Conservation (phyloP, 345 rosid genomes). For the Dipteronia sinensis region DNA sequence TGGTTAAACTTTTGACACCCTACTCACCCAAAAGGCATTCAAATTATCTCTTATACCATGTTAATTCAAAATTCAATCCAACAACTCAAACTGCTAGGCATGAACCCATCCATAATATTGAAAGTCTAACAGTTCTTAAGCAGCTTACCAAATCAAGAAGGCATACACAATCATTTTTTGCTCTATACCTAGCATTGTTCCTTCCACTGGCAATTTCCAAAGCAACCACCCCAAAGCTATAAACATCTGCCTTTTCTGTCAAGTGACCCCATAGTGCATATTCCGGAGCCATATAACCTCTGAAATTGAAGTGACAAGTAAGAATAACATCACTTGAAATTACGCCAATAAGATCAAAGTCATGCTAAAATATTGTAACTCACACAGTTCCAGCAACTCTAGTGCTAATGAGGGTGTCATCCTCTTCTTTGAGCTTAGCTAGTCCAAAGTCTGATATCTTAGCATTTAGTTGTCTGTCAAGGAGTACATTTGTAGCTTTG, state of each 20-base stretch:
- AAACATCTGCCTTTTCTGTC: slow-evolving; percentile 43
- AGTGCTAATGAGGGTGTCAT: slow-evolving; percentile 57
- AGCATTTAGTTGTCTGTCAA: slow-evolving; percentile 50
- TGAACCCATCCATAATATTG: too few relatives aligned
- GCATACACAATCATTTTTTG: slow-evolving; percentile 18
- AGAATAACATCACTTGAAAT: not conserved
- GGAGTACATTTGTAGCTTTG: slow-evolving; percentile 58
- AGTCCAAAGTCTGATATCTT: slow-evolving; percentile 68
- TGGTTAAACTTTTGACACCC: not conserved
- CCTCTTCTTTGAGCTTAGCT: slow-evolving; percentile 54
- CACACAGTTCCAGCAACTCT: slow-evolving; percentile 71
- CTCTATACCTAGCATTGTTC: slow-evolving; percentile 25
- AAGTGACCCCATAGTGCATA: slow-evolving; percentile 44
- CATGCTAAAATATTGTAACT: slow-evolving; percentile 5
- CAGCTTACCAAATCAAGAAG: slow-evolving; percentile 38
- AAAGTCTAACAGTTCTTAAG: too few relatives aligned
- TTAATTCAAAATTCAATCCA: not conserved
- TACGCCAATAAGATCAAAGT: not conserved
- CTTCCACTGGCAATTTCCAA: slow-evolving; percentile 38
- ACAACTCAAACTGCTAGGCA: not conserved
- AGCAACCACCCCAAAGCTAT: slow-evolving; percentile 42
- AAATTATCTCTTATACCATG: too few relatives aligned
- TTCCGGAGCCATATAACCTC: slow-evolving; percentile 52
- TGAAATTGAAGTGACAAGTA: slow-evolving; percentile 11
- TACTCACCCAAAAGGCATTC: not conserved